Evolutionary conservation across 208 protist species (phyloP).

Genomic region (Trichomonas gallinae): DNA sequence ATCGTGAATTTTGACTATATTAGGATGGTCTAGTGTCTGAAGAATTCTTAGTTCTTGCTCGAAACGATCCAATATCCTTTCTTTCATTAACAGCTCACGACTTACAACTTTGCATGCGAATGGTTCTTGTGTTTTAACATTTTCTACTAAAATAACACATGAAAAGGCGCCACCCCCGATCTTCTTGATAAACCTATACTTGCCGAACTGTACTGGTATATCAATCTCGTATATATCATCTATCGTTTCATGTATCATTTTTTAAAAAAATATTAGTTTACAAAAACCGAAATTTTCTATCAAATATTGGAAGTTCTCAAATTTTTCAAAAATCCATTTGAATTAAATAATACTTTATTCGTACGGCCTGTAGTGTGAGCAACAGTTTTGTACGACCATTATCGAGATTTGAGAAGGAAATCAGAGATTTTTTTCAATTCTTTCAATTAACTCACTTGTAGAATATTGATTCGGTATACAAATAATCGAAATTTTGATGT

Average conservation of each 20-base stretch:
- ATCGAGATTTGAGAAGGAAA: too few relatives aligned
- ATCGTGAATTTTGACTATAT: not conserved
- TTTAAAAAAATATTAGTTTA: not conserved
- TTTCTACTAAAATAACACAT: not conserved
- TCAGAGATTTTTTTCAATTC: too few relatives aligned
- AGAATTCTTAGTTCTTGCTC: not conserved
- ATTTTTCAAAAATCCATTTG: too few relatives aligned
- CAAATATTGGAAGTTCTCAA: too few relatives aligned
- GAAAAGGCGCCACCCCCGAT: not conserved
- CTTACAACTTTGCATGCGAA: not conserved
- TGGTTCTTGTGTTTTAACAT: not conserved
- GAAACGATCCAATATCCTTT: not conserved
- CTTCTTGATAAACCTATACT: not conserved
- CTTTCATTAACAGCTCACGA: not conserved
- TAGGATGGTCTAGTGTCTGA: not conserved
- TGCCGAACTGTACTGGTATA: not conserved
- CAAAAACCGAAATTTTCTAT: not conserved
- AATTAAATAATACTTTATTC: too few relatives aligned
- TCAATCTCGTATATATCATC: not conserved
- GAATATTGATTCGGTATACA: too few relatives aligned
- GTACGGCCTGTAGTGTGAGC: too few relatives aligned
- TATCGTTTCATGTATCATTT: not conserved
- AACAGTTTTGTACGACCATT: too few relatives aligned
- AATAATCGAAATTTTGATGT: too few relatives aligned
- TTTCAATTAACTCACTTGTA: too few relatives aligned